Evolutionary conservation across 768 basidiomycete genomes (phyloP), one percentile per base, ranked within the genome.

Genomic region (Cystobasidium ongulense): DNA sequence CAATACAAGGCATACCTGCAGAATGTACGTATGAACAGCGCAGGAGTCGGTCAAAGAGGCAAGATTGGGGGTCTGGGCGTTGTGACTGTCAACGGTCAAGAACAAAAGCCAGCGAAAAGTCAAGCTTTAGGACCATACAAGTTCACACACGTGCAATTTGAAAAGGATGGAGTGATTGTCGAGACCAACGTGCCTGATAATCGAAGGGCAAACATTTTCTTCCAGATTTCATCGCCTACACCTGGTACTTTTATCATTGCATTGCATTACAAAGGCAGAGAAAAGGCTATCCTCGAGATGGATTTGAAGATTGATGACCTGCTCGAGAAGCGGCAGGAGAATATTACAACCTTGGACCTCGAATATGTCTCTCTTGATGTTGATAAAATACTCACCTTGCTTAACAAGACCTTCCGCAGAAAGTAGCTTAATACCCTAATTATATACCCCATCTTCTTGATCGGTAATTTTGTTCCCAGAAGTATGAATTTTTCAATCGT

Each of bases 121-220:
- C 87, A 89, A 50, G 89, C 91, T 11, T 86, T 95, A 50, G 96
- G 96, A 4, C 96, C 96, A 13, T 97, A 96, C 82, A 86, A 96
- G 75, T 99, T 96, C 79, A 98, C 96, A 1, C 96, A 99, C 80
- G 91, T 91, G 29, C 96, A 98, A 81, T 83, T 99, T 77, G 96
- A 99, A 84, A 98, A 97, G 83, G 96, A 98, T 83, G 94, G 94
- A 15, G 94, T 99, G 79, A 98, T 99, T 79, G 91, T 98, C 62
- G 94, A 98, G 82, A 97, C 94, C 80, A 98, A 98, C 81, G 96
- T 99, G 33, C 96, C 96, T 13, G 96, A 99, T 81, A 97, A 95
- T 80, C 85, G 95, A 94, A 91, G 74, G 78, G 89, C 80, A 39
- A 21, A 36, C 39, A 71, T 62, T 74, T 38, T 76, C 72, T 4